Percentiles rank a stretch among this genome's conserved stretches.
Conservation (phyloP, 805 yeast genomes). For the Yamadazyma ubonensis region DNA sequence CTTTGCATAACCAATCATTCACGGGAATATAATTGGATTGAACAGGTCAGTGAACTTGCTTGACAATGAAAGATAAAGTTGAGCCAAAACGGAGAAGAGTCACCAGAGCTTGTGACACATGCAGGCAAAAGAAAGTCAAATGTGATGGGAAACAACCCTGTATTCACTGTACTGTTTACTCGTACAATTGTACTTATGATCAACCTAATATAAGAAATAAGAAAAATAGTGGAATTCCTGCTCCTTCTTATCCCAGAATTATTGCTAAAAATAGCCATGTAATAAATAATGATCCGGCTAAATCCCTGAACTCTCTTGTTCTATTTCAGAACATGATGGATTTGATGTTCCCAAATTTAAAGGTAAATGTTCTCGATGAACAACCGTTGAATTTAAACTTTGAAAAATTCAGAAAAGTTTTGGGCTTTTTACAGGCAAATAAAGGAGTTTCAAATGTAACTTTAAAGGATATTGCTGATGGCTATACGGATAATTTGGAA, state of each 20-base stretch:
- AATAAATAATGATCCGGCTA: conserved; percentile 12
- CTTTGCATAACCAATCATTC: no score
- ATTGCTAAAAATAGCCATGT: conserved; percentile 8
- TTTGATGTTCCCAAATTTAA: conserved; percentile 34
- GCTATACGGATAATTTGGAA: conserved; percentile 26
- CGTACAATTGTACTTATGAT: conserved; percentile 80
- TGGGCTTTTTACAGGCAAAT: conserved; percentile 8
- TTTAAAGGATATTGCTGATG: conserved; percentile 28
- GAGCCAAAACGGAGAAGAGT: conserved; percentile 58
- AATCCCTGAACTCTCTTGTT: conserved; percentile 20
- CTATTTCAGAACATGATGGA: conserved; percentile 35
- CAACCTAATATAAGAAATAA: conserved; percentile 66
- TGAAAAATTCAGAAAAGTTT: conserved; percentile 31
- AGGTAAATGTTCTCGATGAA: conserved; percentile 32
- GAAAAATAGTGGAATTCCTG: conserved; percentile 32
- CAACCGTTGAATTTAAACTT: conserved; percentile 32
- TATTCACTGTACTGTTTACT: conserved; percentile 81
- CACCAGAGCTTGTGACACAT: conserved; percentile 72
- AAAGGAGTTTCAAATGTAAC: conserved; percentile 11
- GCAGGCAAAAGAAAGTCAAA: conserved; percentile 73
- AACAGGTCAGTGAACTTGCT: no score
- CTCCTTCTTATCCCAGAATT: conserved; percentile 19
- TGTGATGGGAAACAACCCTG: conserved; percentile 83
- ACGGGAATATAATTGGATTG: no score
- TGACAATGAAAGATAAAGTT: conserved; percentile 7